Base-by-base conservation (phyloP, 1,139 yeast genomes). In the Sugiyamaella xylanicola region DNA sequence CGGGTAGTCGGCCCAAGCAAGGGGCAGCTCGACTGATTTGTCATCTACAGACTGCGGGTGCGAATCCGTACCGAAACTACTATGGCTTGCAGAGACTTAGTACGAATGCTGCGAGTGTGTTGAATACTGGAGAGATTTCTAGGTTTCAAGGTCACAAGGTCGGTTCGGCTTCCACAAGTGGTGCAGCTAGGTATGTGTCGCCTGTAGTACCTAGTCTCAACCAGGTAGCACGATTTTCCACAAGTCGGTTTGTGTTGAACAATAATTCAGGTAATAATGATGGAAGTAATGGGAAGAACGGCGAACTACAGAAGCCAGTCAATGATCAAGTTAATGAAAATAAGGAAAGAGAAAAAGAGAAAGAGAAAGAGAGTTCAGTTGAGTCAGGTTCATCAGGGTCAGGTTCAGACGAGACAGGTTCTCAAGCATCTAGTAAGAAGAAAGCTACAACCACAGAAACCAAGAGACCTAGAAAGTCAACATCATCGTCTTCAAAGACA, bases 351-450 rank as follows among this genome's bases (percentile, higher is more conserved):
- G 50, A 20, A 4, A 44, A 43, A 17, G 21, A 46, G 15, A 19
- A 43, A 7, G 39, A 39, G 17, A 27, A 40, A 7, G 54, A 44
- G 35, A 48, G 47, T 37, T 63, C 65, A 4, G 32, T 4, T 3
- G 19, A 42, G 29, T 5, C 9, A n/a, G 13, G 37, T 15, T 32
- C 37, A 4, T 11, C 37, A 7, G 37, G 29, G 9, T 5, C 29
- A 22, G 17, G 13, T 17, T 27, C 39, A 2, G 22, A 29, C 13
- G 29, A 20, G 4, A 20, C 49, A 17, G 25, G 15, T 5, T 13
- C 49, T 20, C 19, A 15, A 19, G 5, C 29, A 3, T 5, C 17
- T 25, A 3, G 36, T 8, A 43, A 43, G 27, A 45, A 35, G 25
- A 45, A 45, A 32, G 5, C 41, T 19, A 13, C 49, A 9, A 4